Base-by-base conservation (phyloP, 2,329 filamentous ascomycete genomes). In the Ophiocordyceps camponoti-saundersi region DNA sequence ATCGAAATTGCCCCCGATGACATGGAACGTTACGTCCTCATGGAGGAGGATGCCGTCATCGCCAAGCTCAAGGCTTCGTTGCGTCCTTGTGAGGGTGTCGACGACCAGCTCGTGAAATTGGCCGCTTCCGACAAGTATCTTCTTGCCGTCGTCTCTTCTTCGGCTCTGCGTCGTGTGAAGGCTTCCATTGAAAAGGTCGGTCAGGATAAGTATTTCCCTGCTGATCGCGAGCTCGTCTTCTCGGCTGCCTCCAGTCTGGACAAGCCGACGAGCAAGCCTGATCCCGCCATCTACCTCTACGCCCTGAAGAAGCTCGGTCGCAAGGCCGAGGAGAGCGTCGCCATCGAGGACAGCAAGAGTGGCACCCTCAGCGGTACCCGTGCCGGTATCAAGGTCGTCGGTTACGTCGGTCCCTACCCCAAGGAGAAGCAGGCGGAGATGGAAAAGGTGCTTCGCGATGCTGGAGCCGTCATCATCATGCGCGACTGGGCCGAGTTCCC, bases 341-440 rank as follows among this genome's bases (percentile, higher is more conserved):
- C 88, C 22, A 77, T 95, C 49, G 88, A 95, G 71, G 88, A 95
- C 70, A 86, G 80, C 71, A 86, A 85, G 74, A 87, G 81, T 55
- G 88, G 88, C 51, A 84, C 85, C 42, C 75, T 83, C 48, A 86
- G 84, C 53, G 72, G 64, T 49, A 79, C 80, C 57, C 75, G 84
- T 50, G 88, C 88, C 18, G 78, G 79, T 45, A 92, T 95, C 59
- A 82, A 78, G 51, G 79, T 83, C 52, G 79, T 95, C 56, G 88
- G 81, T 47, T 95, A 95, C 64, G 83, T 92, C 29, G 88, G 88
- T 36, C 82, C 82, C 48, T 92, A 90, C 64, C 67, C 68, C 45
- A 65, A 66, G 18, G 70, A 71, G 34, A 73, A 82, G 64, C 68
- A 74, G 65, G 67, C 73, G 44, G 73, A 81, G 63, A 85, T 87